phyloP scores from a whole-genome alignment of 23 red algal genomes.

The Rhodosorus marinus region DNA sequence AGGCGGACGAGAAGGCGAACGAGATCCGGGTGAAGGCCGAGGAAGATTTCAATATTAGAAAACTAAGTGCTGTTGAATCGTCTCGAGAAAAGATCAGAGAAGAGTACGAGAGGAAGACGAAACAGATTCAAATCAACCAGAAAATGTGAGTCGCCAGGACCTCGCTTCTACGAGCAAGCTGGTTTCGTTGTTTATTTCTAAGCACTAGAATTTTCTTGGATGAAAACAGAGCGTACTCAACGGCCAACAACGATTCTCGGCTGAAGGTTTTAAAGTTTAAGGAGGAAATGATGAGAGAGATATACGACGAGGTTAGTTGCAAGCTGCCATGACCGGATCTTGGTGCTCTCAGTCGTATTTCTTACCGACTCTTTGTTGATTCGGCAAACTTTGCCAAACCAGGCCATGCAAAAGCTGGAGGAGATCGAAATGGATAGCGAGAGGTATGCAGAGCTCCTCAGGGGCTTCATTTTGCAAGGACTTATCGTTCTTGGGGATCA shows the following conservation, averaged over 20 bases:
- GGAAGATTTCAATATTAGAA: slow-evolving; percentile 98
- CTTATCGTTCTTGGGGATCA: slow-evolving; percentile 36
- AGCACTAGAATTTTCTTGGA: neutral
- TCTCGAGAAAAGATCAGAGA: slow-evolving; percentile 78
- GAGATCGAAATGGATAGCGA: neutral
- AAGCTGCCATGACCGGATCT: too few relatives aligned
- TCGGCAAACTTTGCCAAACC: neutral
- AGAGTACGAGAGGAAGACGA: slow-evolving; percentile 87
- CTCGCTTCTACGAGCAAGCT: too few relatives aligned
- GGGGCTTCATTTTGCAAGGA: slow-evolving; percentile 40
- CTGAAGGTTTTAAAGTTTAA: slow-evolving; percentile 56
- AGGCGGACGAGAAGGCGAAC: slow-evolving; percentile 91
- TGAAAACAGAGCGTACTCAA: slow-evolving; percentile 32
- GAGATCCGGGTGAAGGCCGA: slow-evolving; percentile 91
- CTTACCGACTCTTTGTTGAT: too few relatives aligned
- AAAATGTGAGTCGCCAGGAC: slow-evolving; percentile 73
- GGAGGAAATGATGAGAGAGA: slow-evolving; percentile 46
- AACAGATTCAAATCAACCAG: slow-evolving; percentile 66
- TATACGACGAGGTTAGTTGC: slow-evolving; percentile 40
- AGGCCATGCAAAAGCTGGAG: neutral
- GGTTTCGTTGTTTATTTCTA: too few relatives aligned
- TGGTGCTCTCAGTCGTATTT: too few relatives aligned
- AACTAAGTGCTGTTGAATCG: slow-evolving; percentile 71
- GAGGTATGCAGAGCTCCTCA: neutral
- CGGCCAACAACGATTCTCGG: slow-evolving; percentile 69